phyloP scores from a whole-genome alignment of 495 filamentous ascomycete species.

The Xylaria flabelliformis region DNA sequence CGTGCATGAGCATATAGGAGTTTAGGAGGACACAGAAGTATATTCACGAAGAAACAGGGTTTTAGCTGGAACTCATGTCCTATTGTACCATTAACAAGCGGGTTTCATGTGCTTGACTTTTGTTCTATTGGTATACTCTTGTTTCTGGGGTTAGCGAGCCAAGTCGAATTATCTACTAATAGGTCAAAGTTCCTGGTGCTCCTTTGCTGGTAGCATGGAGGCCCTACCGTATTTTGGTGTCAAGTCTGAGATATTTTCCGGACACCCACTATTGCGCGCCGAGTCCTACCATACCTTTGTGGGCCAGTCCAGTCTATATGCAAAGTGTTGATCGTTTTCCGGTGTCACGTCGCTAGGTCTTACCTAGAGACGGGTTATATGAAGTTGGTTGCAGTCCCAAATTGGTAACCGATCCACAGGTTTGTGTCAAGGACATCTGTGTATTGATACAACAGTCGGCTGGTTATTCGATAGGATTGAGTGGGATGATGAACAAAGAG shows the following conservation, averaged over 20 bases:
- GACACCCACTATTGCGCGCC: background rate
- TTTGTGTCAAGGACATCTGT: background rate
- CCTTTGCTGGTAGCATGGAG: background rate
- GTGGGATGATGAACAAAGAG: background rate
- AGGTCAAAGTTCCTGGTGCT: background rate
- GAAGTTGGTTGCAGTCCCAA: background rate
- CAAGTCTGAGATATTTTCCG: background rate
- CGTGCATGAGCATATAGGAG: background rate
- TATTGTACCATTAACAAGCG: too few relatives aligned
- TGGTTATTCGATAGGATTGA: background rate
- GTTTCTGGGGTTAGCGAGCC: background rate
- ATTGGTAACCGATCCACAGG: background rate
- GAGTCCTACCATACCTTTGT: background rate
- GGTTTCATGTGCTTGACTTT: too few relatives aligned
- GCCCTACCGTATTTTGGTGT: background rate
- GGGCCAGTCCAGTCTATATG: background rate
- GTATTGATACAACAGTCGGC: background rate
- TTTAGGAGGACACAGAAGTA: background rate
- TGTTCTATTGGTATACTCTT: too few relatives aligned
- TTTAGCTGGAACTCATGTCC: too few relatives aligned
- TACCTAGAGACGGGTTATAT: background rate
- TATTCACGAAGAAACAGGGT: background rate
- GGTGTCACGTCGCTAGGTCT: background rate
- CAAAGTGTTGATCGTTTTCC: background rate
- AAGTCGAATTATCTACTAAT: background rate